Base-by-base conservation (phyloP, 768 basidiomycete species). In the Rhodotorula graminis region DNA sequence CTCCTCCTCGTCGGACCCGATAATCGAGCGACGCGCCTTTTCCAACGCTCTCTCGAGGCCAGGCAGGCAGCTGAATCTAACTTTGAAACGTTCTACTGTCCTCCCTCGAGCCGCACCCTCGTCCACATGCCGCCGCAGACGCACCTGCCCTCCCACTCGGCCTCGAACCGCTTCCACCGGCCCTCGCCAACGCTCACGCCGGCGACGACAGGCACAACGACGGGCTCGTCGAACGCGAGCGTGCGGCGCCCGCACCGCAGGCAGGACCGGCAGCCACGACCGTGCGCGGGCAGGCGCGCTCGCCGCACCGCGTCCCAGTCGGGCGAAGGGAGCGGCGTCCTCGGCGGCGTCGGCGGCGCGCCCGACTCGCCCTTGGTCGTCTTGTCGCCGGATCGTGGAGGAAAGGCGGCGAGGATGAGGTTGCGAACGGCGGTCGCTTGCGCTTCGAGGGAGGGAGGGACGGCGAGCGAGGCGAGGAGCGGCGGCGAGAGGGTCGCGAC, bases 61-160 rank as follows among this genome's bases (percentile, higher is more conserved):
- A 37, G 9, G 9, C 5, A 37, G 37, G n/a, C 9, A 9, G 37
- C 37, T 37, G 5, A 9, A 37, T 55, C 12, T 18, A 29, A 29
- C 29, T 14, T 37, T 1, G 12, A 27, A 15, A 15, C n/a, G 29
- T 1, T 53, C 52, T 55, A 55, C 53, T n/a, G 14, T 5, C 25
- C 50, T 6, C 59, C 25, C 9, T 21, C n/a, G 8, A 9, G 5
- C 9, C 44, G 6, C 44, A 33, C 62, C 16, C 57, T 15, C 3
- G 50, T 19, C 69, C 69, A 71, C 40, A 37, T 19, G 15, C 70
- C 70, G 0, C 70, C 70, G 37, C 70, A 71, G 3, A 52, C 44
- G n/a, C 70, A 71, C 59, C 64, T 40, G 15, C 52, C 70, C 44
- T 65, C 53, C 70, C 70, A 71, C 49, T n/a, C 63, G 16, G 25